Base-by-base conservation (phyloP, 495 filamentous ascomycete species). In the Pseudomonodictys pantanalensis region DNA sequence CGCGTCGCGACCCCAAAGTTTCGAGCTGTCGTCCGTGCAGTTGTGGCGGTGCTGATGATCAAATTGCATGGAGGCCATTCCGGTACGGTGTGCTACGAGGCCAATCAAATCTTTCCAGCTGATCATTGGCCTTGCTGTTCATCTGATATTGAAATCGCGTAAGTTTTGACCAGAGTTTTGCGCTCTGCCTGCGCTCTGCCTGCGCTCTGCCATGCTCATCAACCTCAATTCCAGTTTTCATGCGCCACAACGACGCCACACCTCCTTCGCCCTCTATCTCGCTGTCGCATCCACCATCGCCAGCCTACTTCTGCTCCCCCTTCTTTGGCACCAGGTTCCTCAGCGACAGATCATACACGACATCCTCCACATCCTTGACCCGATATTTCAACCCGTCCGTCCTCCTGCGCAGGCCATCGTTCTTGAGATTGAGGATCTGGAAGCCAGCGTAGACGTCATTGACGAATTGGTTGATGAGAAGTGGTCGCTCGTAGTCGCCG, bases 381-480 rank as follows among this genome's bases (percentile, higher is more conserved):
- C 86, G 86, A 60, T 97, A 98, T 78, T 98, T 98, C 71, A 98
- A 88, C 24, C 88, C 86, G 75, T 98, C 93, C 25, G 86, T 91
- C 54, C 90, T 83, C 74, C 88, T 90, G 41, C 93, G 79, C 67
- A 98, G 75, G 12, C 84, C 82, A 68, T 98, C 93, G 69, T 98
- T 98, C 82, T 97, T 98, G 56, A 98, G 75, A 69, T 97, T 97
- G 60, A 98, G 79, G 41, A 97, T 80, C 79, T 97, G 95, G 75
- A 98, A 98, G 5, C 91, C 92, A 6, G 91, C 88, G 57, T 95
- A 91, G 12, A 98, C 74, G 68, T 97, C 91, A 76, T 96, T 97
- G 76, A 97, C 86, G 71, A 98, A 98, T 57, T 81, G 79, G 67
- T 87, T 88, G 72, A 98, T 95, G 72, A 87, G 81, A 47, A 91